Evolutionary conservation across 805 yeast species (phyloP).

Genomic region (Maudiozyma turicensis): DNA sequence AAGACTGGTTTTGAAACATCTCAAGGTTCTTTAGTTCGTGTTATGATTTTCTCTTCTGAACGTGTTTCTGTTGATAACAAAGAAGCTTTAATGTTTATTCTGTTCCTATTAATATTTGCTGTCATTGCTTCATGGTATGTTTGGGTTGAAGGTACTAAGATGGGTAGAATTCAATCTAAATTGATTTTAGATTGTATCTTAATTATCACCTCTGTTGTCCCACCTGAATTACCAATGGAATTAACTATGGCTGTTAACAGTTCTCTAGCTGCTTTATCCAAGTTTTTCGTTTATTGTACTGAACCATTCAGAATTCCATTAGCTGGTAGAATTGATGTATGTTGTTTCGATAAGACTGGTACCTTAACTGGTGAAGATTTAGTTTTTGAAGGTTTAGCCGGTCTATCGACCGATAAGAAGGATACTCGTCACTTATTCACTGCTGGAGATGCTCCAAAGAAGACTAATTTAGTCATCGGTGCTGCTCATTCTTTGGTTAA

Average conservation of each 20-base stretch:
- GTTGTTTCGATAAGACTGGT: conserved; percentile 98
- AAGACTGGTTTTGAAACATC: conserved; percentile 98
- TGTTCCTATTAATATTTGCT: conserved; percentile 84
- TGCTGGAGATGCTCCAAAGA: conserved; percentile 54
- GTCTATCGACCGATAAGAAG: conserved; percentile 39
- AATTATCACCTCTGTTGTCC: conserved; percentile 94
- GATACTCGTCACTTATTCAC: conserved; percentile 45
- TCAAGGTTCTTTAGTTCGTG: conserved; percentile 94
- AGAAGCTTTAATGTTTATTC: conserved; percentile 86
- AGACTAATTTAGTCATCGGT: conserved; percentile 68
- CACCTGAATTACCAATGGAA: conserved; percentile 99
- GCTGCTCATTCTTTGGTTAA: conserved; percentile 94
- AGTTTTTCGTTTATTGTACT: conserved; percentile 87
- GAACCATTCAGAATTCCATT: conserved; percentile 97
- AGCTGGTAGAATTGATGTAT: conserved; percentile 96
- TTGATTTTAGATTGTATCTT: conserved; percentile 90
- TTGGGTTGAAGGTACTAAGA: conserved; percentile 93
- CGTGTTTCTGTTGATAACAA: conserved; percentile 92
- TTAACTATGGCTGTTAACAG: conserved; percentile 95
- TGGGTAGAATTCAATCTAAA: conserved; percentile 93
- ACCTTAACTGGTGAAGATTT: conserved; percentile 95
- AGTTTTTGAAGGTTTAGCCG: conserved; percentile 93
- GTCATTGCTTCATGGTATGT: conserved; percentile 95
- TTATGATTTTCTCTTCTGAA: conserved; percentile 94
- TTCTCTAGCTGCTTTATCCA: conserved; percentile 78